These are phyloP conservation scores for Mortierella sp. DNA, from an alignment of 371 early-diverging fungal genomes.

Conservation along the genomic window DNA sequence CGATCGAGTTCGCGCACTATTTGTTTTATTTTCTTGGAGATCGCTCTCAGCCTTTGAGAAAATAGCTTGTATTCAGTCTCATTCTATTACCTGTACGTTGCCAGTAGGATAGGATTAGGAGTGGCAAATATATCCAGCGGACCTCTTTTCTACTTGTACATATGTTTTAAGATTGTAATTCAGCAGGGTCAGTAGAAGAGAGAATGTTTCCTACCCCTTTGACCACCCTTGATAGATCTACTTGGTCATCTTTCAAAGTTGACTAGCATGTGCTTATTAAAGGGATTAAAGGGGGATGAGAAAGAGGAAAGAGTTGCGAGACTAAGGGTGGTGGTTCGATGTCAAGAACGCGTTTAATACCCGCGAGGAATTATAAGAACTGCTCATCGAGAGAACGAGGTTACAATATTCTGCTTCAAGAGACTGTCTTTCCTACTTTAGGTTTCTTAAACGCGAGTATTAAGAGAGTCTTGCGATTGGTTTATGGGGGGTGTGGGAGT, in stretches of 20 bases:
- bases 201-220: constrained; percentile 6
- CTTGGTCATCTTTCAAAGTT: constrained; percentile 7
- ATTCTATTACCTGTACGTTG: neutral
- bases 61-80: neutral
- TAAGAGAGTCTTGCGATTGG: no score
- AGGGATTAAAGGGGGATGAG: neutral
- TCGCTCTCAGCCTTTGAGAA: no score
- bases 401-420: neutral
- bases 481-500: neutral
- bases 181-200: neutral
- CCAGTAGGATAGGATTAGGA: neutral
- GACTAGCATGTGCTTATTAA: constrained; percentile 5
- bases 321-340: neutral
- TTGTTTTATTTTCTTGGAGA: no score
- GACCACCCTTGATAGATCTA: neutral
- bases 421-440: neutral
- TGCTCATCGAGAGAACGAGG: neutral
- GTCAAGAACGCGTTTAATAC: neutral
- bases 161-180: neutral
- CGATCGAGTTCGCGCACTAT: no score
- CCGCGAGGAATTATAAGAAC: neutral
- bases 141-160: neutral
- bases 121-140: neutral
- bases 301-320: no score
- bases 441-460: neutral